These are phyloP conservation scores for Exophiala mesophila DNA, from an alignment of 2,329 filamentous ascomycete species.

Conservation along the genomic window DNA sequence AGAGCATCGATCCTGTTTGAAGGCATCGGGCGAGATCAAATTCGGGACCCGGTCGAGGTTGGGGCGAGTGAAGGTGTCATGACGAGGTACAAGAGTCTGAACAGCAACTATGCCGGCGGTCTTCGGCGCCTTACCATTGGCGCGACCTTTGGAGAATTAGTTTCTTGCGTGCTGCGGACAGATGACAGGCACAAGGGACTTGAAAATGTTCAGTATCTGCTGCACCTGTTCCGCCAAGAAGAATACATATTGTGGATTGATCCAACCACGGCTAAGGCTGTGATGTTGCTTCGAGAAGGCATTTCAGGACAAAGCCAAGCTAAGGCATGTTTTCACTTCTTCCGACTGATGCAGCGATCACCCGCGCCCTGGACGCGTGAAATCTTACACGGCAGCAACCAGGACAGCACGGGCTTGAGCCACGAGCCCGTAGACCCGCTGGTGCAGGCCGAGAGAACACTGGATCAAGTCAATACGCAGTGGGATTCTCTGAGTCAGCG, in stretches of 20 bases:
- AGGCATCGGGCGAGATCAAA: constrained; percentile 26
- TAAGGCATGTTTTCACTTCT: constrained; percentile 59
- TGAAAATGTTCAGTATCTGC: constrained; percentile 9
- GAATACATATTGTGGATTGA: constrained; percentile 60
- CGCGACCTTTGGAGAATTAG: constrained; percentile 10
- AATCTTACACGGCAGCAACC: too few relatives aligned
- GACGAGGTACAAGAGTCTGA: background rate
- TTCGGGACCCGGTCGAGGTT: constrained; percentile 12
- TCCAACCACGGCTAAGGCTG: constrained; percentile 37
- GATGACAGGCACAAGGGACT: constrained; percentile 3
- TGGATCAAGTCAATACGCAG: constrained; percentile 9
- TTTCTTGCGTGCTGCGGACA: constrained; percentile 7
- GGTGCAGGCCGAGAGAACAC: constrained; percentile 9
- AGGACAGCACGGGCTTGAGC: too few relatives aligned
- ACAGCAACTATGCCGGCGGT: background rate
- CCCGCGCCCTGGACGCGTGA: too few relatives aligned
- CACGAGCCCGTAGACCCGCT: too few relatives aligned
- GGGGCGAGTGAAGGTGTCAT: constrained; percentile 16
- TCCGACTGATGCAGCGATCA: constrained; percentile 5
- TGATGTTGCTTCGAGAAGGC: constrained; percentile 61
- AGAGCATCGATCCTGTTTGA: constrained; percentile 71
- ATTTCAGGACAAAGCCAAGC: constrained; percentile 49
- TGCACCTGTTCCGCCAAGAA: constrained; percentile 48
- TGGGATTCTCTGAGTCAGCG: constrained; percentile 15
- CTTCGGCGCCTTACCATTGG: constrained; percentile 10